Conservation (phyloP, 768 basidiomycete species). For the Amanita phalloides region DNA sequence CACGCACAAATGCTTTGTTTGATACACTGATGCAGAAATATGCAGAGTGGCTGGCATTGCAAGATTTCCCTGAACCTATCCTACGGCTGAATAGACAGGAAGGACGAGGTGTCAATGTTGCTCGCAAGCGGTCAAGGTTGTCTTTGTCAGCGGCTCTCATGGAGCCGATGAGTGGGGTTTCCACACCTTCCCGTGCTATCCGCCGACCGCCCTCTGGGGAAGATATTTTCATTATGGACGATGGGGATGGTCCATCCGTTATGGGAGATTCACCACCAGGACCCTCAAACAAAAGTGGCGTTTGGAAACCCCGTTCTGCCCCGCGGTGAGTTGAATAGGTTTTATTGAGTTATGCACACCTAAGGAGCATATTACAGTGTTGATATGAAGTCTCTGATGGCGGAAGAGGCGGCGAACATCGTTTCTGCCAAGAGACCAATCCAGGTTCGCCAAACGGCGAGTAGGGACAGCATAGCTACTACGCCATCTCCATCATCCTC, state of each 20-base stretch:
- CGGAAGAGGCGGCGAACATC: conserved; percentile 44
- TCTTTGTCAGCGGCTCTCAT: conserved; percentile 10
- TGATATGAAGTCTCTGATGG: conserved; percentile 83
- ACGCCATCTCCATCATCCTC: neutral
- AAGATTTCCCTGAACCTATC: conserved; percentile 59
- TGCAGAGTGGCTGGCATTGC: conserved; percentile 56
- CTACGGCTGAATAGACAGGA: conserved; percentile 16
- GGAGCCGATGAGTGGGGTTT: conserved; percentile 4
- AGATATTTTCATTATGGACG: conserved; percentile 83
- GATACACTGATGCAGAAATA: conserved; percentile 48
- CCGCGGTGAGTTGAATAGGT: conserved; percentile 34
- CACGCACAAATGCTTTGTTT: conserved; percentile 45
- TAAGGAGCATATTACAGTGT: conserved; percentile 32
- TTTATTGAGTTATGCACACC: conserved; percentile 3
- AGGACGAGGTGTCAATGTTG: neutral
- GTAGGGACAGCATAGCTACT: neutral
- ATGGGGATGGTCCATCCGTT: conserved; percentile 31
- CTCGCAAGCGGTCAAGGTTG: conserved; percentile 9
- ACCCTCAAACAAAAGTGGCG: conserved; percentile 13
- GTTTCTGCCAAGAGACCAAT: neutral
- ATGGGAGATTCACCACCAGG: neutral
- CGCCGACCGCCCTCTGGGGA: conserved; percentile 33
- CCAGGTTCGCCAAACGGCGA: neutral
- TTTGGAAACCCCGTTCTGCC: conserved; percentile 38
- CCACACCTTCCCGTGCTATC: conserved; percentile 15